Evolutionary conservation across 768 basidiomycete genomes (phyloP).

Genomic region (Clitopilus passeckerianus): DNA sequence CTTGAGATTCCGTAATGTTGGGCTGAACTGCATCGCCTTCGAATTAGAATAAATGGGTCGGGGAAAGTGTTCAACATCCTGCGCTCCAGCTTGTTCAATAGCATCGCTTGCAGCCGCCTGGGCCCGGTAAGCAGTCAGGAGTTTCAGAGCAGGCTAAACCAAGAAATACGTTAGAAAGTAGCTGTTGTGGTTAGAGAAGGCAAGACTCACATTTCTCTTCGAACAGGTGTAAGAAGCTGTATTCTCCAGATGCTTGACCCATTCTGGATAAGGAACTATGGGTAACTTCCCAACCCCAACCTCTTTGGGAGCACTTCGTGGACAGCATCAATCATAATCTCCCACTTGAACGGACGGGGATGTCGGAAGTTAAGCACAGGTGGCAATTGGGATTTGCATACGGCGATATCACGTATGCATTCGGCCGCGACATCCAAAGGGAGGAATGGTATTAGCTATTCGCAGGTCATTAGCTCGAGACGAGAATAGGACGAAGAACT

Average conservation of each 20-base stretch:
- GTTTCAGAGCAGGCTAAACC: background rate
- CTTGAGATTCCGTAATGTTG: background rate
- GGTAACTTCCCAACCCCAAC: constrained; percentile 13
- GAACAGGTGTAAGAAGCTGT: constrained; percentile 4
- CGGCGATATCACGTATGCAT: background rate
- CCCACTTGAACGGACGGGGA: constrained; percentile 2
- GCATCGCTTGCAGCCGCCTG: background rate
- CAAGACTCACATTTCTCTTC: background rate
- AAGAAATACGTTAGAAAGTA: background rate
- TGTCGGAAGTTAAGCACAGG: background rate
- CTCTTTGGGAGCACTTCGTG: background rate
- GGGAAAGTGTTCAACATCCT: background rate
- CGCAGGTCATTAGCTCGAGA: background rate
- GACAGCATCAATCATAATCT: background rate
- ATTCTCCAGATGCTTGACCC: constrained; percentile 23
- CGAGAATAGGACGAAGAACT: background rate
- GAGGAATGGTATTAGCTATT: constrained; percentile 15
- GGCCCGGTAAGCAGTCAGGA: background rate
- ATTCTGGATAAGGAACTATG: constrained; percentile 27
- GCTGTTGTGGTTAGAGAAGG: background rate
- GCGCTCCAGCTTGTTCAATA: background rate
- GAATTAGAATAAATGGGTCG: background rate
- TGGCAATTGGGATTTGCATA: background rate
- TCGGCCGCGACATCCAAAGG: background rate
- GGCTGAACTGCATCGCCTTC: background rate